Base-by-base conservation (phyloP, 2,329 filamentous ascomycete genomes). In the Diaporthe aspalathi region DNA sequence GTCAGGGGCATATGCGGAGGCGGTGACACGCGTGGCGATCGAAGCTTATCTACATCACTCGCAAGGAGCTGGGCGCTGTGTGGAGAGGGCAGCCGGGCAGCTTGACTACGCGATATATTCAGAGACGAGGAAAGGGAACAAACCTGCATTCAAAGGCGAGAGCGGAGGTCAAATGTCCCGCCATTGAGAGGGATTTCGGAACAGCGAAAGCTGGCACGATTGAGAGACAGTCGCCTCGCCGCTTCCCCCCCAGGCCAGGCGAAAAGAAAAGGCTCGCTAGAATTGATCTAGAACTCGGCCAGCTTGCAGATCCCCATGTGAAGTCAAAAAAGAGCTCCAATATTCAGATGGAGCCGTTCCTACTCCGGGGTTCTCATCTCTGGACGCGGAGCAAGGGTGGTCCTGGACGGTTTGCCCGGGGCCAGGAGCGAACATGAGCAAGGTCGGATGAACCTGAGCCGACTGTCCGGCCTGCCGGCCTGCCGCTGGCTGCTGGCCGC, bases 251-350 rank as follows among this genome's bases (percentile, higher is more conserved):
- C 54, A 53, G 35, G 54, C 35, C 35, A 49, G 22, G 11, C 22
- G n/a, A 54, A 22, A 24, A n/a, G 4, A 17, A 29, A 57, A 68
- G 52, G 66, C 52, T 68, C 66, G 22, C 66, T 68, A 56, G 66
- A 56, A 68, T 68, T 47, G 66, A 56, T 68, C 66, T 68, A 60
- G 66, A 68, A 60, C 24, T 60, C 35, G 22, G 38, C 22, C 53
- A 68, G 52, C 40, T 40, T 62, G 67, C 53, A 50, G 67, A 68
- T 68, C 67, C 67, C 67, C 67, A 68, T 68, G 67, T 68, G 67
- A 50, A 40, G 56, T 29, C 53, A 57, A 29, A 47, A 47, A 47
- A 60, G 66, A 68, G 53, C 20, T 60, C 53, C 66, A 50, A n/a
- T 60, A 38, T n/a, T 20, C 17, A 60, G 22, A 50, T 50, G 66